A percentile compares a stretch with the other conserved stretches of the same genome.
Conservation (phyloP, 2,329 filamentous ascomycete species). For the Alternaria triticina region DNA sequence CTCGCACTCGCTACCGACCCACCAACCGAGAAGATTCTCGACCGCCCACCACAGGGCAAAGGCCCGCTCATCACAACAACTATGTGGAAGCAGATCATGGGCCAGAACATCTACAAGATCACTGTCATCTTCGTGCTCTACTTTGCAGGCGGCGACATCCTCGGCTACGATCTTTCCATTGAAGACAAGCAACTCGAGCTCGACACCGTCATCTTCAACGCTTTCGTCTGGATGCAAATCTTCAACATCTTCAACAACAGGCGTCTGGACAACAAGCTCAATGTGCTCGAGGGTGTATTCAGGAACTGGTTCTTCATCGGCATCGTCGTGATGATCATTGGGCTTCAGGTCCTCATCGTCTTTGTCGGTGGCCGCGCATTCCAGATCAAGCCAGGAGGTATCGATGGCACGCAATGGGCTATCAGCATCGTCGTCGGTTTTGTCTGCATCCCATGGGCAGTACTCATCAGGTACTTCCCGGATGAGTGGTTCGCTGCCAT, state of each 20-base stretch:
- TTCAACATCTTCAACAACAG: constrained; percentile 74
- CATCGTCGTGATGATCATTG: constrained; percentile 65
- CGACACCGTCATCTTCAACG: constrained; percentile 72
- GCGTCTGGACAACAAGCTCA: constrained; percentile 67
- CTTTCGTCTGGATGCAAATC: constrained; percentile 75
- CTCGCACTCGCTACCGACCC: constrained; percentile 97
- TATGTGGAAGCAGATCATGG: constrained; percentile 72
- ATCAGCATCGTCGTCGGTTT: constrained; percentile 59
- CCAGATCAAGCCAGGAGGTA: constrained; percentile 54
- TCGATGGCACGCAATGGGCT: constrained; percentile 66
- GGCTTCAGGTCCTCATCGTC: constrained; percentile 63
- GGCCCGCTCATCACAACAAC: constrained; percentile 72
- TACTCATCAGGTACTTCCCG: constrained; percentile 60
- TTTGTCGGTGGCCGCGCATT: constrained; percentile 64
- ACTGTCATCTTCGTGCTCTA: constrained; percentile 65
- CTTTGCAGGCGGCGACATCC: constrained; percentile 65
- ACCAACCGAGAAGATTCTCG: constrained; percentile 93
- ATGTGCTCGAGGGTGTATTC: constrained; percentile 65
- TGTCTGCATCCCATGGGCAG: constrained; percentile 60
- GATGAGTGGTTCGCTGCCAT: constrained; percentile 48
- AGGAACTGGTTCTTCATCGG: constrained; percentile 65
- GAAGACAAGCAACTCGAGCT: constrained; percentile 50
- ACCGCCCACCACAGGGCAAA: constrained; percentile 82
- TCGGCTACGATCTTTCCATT: constrained; percentile 57
- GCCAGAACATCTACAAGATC: constrained; percentile 67